A percentile compares a stretch with the other conserved stretches of the same genome.
phyloP scores from a whole-genome alignment of 2,329 filamentous ascomycete genomes.

The Cercospora janseana region DNA sequence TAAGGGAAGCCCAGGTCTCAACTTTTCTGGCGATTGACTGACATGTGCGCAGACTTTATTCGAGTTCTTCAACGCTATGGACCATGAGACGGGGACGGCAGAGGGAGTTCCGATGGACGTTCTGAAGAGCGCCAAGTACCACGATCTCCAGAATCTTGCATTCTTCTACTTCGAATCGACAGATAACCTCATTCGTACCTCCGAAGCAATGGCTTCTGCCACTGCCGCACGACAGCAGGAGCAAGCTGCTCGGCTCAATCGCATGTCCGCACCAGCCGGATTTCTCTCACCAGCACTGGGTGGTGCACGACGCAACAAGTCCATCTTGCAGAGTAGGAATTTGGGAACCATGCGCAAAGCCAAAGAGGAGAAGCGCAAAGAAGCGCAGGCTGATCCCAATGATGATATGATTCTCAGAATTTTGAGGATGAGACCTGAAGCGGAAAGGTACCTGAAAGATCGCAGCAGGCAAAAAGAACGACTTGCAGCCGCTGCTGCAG shows the following conservation, averaged over 20 bases:
- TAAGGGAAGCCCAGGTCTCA: constrained; percentile 22
- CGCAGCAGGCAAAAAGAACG: constrained; percentile 91
- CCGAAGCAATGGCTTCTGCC: constrained; percentile 89
- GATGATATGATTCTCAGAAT: constrained; percentile 98
- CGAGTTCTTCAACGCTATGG: constrained; percentile 90
- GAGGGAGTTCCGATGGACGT: constrained; percentile 87
- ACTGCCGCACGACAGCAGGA: constrained; percentile 73
- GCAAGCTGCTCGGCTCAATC: constrained; percentile 52
- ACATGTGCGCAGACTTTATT: constrained; percentile 61
- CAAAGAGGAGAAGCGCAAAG: constrained; percentile 92
- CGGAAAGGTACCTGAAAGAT: constrained; percentile 81
- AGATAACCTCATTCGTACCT: constrained; percentile 88
- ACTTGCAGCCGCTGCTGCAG: constrained; percentile 82
- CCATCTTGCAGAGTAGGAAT: constrained; percentile 90
- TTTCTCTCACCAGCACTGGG: constrained; percentile 57
- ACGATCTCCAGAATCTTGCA: constrained; percentile 91
- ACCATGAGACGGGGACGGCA: constrained; percentile 77
- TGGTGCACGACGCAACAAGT: constrained; percentile 46
- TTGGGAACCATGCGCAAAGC: constrained; percentile 93
- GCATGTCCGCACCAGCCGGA: constrained; percentile 64
- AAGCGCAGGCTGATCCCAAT: constrained; percentile 92
- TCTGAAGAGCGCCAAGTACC: constrained; percentile 95
- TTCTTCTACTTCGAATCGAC: constrained; percentile 98
- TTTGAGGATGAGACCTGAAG: constrained; percentile 89
- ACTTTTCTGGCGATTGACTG: background rate